Conservation (phyloP, 1,139 yeast genomes). For the Saccharomyces hybrid region DNA sequence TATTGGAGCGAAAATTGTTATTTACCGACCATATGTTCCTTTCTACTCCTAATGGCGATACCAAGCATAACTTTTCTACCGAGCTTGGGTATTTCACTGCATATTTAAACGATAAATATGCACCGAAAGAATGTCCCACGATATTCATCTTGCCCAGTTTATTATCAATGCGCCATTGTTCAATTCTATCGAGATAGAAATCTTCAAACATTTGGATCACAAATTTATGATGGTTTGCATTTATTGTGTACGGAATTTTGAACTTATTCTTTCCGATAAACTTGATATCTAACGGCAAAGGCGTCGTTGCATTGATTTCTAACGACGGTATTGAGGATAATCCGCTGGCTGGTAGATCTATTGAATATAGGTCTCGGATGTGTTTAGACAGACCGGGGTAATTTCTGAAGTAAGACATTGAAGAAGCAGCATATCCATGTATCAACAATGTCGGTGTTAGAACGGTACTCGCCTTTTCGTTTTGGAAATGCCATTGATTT, state of each 20-base stretch:
- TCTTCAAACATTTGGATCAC: conserved; percentile 45
- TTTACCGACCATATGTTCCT: conserved; percentile 58
- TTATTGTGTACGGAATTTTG: conserved; percentile 12
- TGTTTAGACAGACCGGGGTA: conserved; percentile 45
- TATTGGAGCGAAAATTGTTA: conserved; percentile 29
- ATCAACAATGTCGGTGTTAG: conserved; percentile 46
- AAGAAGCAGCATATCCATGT: conserved; percentile 89
- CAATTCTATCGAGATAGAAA: conserved; percentile 71
- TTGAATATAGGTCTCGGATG: conserved; percentile 52
- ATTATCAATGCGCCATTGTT: conserved; percentile 62
- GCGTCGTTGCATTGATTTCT: conserved; percentile 7
- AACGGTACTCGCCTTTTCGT: conserved; percentile 12
- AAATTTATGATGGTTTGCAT: conserved; percentile 9
- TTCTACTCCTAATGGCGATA: conserved; percentile 87
- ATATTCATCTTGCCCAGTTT: conserved; percentile 53
- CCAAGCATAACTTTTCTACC: conserved; percentile 54
- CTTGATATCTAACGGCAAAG: conserved; percentile 10
- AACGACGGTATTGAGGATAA: conserved; percentile 18
- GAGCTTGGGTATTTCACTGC: conserved; percentile 61
- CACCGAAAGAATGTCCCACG: conserved; percentile 88
- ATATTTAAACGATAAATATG: conserved; percentile 71
- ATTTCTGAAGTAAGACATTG: conserved; percentile 77
- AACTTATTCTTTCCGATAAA: conserved; percentile 9
- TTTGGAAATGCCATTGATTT: conserved; percentile 21
- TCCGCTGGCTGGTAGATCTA: conserved; percentile 83